These are phyloP conservation scores for Fusarium verrucosum DNA, from an alignment of 2,329 filamentous ascomycete genomes.

Conservation along the genomic window DNA sequence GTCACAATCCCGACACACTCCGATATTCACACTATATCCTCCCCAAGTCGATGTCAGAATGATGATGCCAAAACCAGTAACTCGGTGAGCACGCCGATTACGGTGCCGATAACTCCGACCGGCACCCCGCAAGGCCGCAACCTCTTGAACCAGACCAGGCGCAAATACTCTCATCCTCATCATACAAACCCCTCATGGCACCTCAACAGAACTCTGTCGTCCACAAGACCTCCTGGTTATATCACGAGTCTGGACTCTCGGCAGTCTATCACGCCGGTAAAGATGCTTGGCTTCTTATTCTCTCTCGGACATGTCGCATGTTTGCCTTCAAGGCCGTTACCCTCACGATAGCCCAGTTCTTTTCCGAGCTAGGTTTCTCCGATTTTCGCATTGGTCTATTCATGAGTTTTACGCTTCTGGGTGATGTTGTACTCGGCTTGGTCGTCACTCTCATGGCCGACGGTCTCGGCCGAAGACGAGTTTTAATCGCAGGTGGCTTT, in stretches of 20 bases:
- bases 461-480: conserved; percentile 63
- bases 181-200: background rate
- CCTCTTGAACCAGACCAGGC: background rate
- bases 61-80: conserved; percentile 16
- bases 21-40: background rate
- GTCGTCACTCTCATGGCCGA: conserved; percentile 68
- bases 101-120: conserved; percentile 30
- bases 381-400: conserved; percentile 70
- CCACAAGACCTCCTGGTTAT: conserved; percentile 44
- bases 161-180: background rate
- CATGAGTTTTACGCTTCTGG: conserved; percentile 70
- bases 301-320: conserved; percentile 60
- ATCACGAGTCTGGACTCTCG: conserved; percentile 59
- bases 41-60: background rate
- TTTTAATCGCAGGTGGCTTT: conserved; percentile 61
- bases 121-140: conserved; percentile 21
- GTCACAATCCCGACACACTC: conserved; percentile 1
- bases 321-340: conserved; percentile 71
- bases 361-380: conserved; percentile 63
- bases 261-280: conserved; percentile 57
- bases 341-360: conserved; percentile 69
- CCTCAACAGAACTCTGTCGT: conserved; percentile 11
- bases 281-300: conserved; percentile 46
- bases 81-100: conserved; percentile 27
- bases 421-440: conserved; percentile 68